Evolutionary conservation across 2,329 filamentous ascomycete genomes (phyloP).

Genomic region (Camillea tinctor): DNA sequence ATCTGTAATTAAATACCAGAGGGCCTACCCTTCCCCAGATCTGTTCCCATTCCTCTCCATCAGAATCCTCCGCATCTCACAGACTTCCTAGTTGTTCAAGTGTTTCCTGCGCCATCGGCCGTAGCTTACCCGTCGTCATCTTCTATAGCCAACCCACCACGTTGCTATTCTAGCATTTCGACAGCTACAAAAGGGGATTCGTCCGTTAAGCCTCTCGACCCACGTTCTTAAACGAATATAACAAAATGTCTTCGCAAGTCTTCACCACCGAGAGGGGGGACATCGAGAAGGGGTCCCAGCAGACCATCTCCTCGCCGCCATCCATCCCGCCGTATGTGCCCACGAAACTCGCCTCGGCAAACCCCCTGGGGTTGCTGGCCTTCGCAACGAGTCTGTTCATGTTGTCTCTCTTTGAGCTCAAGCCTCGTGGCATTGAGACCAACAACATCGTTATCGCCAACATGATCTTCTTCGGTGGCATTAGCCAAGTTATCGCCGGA

Average conservation of each 20-base stretch:
- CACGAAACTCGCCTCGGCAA: conserved; percentile 24
- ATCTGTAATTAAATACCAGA: conserved; percentile 20
- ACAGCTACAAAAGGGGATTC: not conserved
- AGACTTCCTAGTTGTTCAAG: conserved; percentile 12
- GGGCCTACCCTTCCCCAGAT: conserved; percentile 8
- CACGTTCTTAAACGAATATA: not conserved
- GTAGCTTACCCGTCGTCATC: not conserved
- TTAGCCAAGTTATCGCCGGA: conserved; percentile 27
- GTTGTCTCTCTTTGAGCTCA: conserved; percentile 23
- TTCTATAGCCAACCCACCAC: not conserved
- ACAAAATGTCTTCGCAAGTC: conserved; percentile 18
- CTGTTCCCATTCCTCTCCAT: conserved; percentile 4
- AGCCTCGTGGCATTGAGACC: conserved; percentile 18
- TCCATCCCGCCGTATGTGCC: conserved; percentile 7
- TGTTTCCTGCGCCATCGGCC: not conserved
- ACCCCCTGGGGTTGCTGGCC: conserved; percentile 35
- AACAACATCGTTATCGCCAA: conserved; percentile 34
- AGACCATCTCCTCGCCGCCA: conserved; percentile 10
- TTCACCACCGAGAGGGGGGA: conserved; percentile 19
- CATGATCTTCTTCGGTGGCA: conserved; percentile 37
- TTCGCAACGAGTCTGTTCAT: conserved; percentile 35
- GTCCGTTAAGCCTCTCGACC: conserved; percentile 1
- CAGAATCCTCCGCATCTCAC: conserved; percentile 2
- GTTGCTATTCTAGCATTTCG: not conserved
- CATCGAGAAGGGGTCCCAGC: conserved; percentile 22